Evolutionary conservation across 129 eudicot species (phyloP), one percentile per base, ranked within the genome.

Genomic region (Helianthus tuberosus): DNA sequence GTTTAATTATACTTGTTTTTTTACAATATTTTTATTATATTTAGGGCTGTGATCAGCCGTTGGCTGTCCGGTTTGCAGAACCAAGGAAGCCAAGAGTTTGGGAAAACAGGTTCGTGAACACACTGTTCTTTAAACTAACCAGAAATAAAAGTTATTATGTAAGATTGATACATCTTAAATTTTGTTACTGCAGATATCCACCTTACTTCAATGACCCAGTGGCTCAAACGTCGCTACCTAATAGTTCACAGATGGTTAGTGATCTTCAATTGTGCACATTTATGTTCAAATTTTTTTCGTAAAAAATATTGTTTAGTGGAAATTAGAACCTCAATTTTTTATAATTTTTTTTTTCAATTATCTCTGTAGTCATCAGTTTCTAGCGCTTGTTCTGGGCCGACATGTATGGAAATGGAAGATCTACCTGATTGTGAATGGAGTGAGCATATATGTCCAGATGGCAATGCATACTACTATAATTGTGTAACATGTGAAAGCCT

Each of bases 361-460:
- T 64, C 13, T 11, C 3, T 75, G 75, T 71, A 83, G 91, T 68
- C 80, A 54, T 69, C 71, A 51, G 72, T 52, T 69, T 77, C 75
- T 61, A 77, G 81, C 85, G 66, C 47, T 44, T 53, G 77, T 58
- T 64, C 72, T 75, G 77, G 72, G 46, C 71, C 84, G 59, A 5
- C 65, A 39, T 68, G 66, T 51, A 57, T 20, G 38, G 83, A 80
- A 44, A 59, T 46, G 68, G 80, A 74, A 68, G 81, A 77, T 76
- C 47, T 49, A 12, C 20, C 63, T 48, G 96, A 88, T 41, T 94
- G 91, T 78, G 97, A 94, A 41, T 90, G 99, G 99, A 94, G 99
- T 82, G 96, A 94, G 50, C 97, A 94, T 69, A 77, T 88, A 51
- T 90, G 94, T 71, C 99, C 97, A 7, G 99, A 91, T 80, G 99